These are phyloP conservation scores for Phoma herbarum DNA, from an alignment of 2,329 filamentous ascomycete genomes.

Conservation along the genomic window DNA sequence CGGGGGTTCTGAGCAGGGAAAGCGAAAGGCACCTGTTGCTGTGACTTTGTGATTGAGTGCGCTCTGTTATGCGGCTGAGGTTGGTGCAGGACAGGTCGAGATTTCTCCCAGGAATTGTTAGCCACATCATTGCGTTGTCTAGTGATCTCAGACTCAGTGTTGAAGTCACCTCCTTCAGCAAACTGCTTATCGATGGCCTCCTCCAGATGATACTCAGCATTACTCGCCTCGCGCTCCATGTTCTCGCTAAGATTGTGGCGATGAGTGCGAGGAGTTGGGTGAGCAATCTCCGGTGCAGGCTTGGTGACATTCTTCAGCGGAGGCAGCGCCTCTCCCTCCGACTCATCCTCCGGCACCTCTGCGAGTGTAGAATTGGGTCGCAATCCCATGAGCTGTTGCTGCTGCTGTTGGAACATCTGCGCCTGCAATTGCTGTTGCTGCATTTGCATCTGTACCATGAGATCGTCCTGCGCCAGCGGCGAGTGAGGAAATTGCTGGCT, in stretches of 20 bases:
- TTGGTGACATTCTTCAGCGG: conserved; percentile 51
- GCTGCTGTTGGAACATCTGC: conserved; percentile 57
- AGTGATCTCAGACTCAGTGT: conserved; percentile 59
- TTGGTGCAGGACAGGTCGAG: conserved; percentile 67
- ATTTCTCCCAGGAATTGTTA: conserved; percentile 46
- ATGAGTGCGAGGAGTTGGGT: conserved; percentile 68
- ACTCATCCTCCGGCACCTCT: conserved; percentile 77
- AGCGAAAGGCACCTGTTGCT: conserved; percentile 50
- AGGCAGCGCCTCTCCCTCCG: conserved; percentile 61
- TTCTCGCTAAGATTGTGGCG: conserved; percentile 78
- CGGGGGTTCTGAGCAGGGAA: conserved; percentile 45
- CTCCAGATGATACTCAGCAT: conserved; percentile 85
- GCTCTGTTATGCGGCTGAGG: conserved; percentile 77
- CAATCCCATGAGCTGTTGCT: conserved; percentile 58
- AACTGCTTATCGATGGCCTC: conserved; percentile 80
- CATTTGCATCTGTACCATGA: conserved; percentile 57
- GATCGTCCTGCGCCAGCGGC: conserved; percentile 50
- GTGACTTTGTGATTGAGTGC: conserved; percentile 74
- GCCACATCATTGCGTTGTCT: conserved; percentile 38
- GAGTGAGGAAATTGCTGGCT: conserved; percentile 55
- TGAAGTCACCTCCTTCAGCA: conserved; percentile 76
- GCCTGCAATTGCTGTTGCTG: conserved; percentile 63
- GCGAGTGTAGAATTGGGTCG: conserved; percentile 64
- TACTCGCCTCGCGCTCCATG: conserved; percentile 84
- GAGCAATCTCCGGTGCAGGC: conserved; percentile 63